Conservation (phyloP, 139 green algal species). For the Raphidocelis subcapitata region DNA sequence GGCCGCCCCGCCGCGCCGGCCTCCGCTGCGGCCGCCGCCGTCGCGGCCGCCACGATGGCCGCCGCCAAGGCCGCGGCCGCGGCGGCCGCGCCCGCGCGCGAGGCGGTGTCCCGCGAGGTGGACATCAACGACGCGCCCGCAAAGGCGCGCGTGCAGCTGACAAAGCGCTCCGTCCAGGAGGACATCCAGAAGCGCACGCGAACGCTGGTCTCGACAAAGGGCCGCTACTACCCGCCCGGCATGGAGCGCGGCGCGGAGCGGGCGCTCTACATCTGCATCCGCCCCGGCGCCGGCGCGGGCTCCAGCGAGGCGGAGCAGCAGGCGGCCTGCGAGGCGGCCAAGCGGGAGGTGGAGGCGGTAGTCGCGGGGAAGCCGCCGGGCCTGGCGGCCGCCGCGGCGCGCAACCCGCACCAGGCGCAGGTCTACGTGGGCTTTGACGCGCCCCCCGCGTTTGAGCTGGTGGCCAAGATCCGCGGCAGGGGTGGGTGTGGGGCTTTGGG, state of each 20-base stretch:
- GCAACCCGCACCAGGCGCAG: no score
- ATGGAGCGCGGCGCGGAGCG: conserved; percentile 34
- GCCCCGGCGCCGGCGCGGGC: conserved; percentile 18
- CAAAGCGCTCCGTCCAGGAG: conserved; percentile 44
- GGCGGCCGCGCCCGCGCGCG: background rate
- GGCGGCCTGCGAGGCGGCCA: no score
- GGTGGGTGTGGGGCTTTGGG: no score
- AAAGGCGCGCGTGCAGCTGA: conserved; percentile 42
- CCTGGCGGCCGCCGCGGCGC: no score
- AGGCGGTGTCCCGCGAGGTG: conserved; percentile 38
- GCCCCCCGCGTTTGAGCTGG: no score
- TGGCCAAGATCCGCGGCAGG: no score
- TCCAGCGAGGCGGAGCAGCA: no score
- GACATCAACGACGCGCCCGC: conserved; percentile 52
- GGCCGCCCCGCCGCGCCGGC: no score
- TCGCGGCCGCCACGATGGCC: background rate
- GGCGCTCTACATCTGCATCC: conserved; percentile 48
- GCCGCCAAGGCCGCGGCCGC: background rate
- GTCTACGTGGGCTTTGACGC: no score
- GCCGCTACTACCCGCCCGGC: conserved; percentile 47
- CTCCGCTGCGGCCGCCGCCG: background rate
- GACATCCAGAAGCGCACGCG: conserved; percentile 48
- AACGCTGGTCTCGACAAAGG: conserved; percentile 43
- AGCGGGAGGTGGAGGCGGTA: no score
- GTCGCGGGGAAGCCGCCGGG: no score